Evolutionary conservation across 805 yeast genomes (phyloP), one percentile per base, ranked within the genome.

Genomic region (Cyberlindnera mycetangii): DNA sequence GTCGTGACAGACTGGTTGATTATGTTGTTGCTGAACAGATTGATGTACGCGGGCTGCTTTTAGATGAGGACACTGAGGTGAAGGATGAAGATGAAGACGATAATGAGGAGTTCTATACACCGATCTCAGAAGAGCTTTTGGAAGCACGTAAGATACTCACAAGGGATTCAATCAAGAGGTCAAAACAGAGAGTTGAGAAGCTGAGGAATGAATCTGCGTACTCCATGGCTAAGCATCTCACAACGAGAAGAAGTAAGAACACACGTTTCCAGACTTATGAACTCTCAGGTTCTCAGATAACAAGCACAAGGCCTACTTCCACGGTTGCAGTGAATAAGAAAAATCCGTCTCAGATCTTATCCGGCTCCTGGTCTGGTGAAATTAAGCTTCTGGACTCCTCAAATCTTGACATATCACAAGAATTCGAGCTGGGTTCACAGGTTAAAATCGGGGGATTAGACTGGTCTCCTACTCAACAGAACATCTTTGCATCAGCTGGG

Each of bases 331-430:
- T 77, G 17, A 53, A 51, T 46, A 69, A 79, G 5, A 63, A 67
- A 0, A 58, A 67, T 41, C 61, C 67, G 4, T 34, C 54, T 2
- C 41, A 50, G 2, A 62, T 86, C 3, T 84, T 88, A 0, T 69
- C 79, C 12, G 93, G 89, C 0, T 85, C 93, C 30, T 92, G 98
- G 97, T 78, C 82, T 49, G 97, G 97, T 4, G 70, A 71, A 21
- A 53, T 88, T 5, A 74, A 72, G 48, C 49, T 87, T 1, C 33
- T 84, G n/a, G 61, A 74, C 36, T 11, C 25, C 2, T 52, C 63
- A 0, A 61, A 72, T 3, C 62, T 83, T 33, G 63, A 65, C 16
- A 47, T 60, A 8, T 14, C 41, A 8, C 39, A 47, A 8, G 44
- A 55, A 7, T 58, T 52, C 6, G 51, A 48, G n/a, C 53, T 53